Percentiles rank a stretch among this genome's conserved stretches.
Evolutionary conservation across 495 filamentous ascomycete genomes (phyloP).

Genomic region (Penicillium samsonianum): DNA sequence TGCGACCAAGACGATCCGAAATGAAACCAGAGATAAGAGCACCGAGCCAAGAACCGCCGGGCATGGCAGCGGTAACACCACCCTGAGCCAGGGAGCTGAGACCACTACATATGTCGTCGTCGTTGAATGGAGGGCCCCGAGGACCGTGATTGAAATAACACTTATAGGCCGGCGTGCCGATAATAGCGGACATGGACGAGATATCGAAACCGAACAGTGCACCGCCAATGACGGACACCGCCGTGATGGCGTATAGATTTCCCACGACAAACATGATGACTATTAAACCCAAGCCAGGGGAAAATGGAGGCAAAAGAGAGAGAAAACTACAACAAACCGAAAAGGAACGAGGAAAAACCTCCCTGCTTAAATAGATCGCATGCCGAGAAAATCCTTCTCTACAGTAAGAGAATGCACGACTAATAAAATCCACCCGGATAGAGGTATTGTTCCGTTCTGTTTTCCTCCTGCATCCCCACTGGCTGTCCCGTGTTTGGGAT

Average conservation of each 20-base stretch:
- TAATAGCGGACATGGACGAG: constrained; percentile 71
- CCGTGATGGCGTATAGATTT: constrained; percentile 75
- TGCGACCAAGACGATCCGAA: constrained; percentile 69
- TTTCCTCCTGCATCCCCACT: constrained; percentile 1
- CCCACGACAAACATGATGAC: constrained; percentile 46
- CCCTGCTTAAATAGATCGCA: constrained; percentile 11
- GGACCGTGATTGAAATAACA: constrained; percentile 65
- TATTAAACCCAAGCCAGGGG: constrained; percentile 12
- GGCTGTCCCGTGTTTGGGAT: background rate
- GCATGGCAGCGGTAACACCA: constrained; percentile 71
- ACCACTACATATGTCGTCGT: constrained; percentile 45
- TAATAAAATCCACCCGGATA: constrained; percentile 1
- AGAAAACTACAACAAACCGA: background rate
- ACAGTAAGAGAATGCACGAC: background rate
- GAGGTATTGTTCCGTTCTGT: constrained; percentile 1
- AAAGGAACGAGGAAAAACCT: background rate
- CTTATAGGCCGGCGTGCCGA: constrained; percentile 49
- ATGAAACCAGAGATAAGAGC: constrained; percentile 67
- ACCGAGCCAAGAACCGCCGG: constrained; percentile 72
- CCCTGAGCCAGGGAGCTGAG: constrained; percentile 53
- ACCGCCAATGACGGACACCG: constrained; percentile 75
- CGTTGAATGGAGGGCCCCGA: constrained; percentile 31
- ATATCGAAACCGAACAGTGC: constrained; percentile 85
- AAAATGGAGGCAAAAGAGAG: background rate
- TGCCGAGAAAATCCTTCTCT: constrained; percentile 1